Evolutionary conservation across 805 yeast genomes (phyloP).

Genomic region (Saccharomyces kudriavzevii): DNA sequence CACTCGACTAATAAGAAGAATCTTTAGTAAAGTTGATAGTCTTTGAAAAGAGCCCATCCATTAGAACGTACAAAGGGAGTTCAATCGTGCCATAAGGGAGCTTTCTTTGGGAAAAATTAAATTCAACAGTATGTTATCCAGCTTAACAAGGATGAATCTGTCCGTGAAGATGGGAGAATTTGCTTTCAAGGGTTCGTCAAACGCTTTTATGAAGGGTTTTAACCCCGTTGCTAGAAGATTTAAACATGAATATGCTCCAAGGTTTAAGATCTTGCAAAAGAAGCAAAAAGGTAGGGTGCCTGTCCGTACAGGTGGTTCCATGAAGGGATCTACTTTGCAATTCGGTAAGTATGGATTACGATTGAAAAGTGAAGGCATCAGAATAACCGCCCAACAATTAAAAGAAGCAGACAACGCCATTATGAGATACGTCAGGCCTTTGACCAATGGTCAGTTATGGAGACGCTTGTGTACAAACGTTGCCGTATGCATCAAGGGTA

Average conservation of each 20-base stretch:
- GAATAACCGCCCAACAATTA: constrained; percentile 80
- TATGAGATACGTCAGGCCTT: constrained; percentile 74
- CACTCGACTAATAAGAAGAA: neutral
- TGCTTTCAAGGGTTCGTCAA: neutral
- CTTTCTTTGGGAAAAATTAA: neutral
- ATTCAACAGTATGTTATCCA: neutral
- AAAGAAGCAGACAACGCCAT: constrained; percentile 85
- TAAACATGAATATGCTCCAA: constrained; percentile 71
- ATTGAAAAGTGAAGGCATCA: constrained; percentile 76
- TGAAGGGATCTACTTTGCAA: constrained; percentile 73
- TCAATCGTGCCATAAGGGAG: neutral
- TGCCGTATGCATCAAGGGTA: constrained; percentile 93
- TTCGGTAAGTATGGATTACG: constrained; percentile 84
- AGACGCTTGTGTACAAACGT: constrained; percentile 76
- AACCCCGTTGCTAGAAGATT: constrained; percentile 27
- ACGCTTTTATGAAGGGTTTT: neutral
- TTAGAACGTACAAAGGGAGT: neutral
- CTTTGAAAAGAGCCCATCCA: neutral
- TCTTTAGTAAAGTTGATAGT: neutral
- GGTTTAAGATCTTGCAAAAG: constrained; percentile 44
- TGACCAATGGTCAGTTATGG: constrained; percentile 54
- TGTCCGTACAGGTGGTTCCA: constrained; percentile 90
- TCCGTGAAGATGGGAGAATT: neutral
- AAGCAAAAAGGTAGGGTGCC: constrained; percentile 91
- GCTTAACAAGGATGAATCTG: neutral